Evolutionary conservation across 2,329 filamentous ascomycete genomes (phyloP).

Genomic region (Septoria linicola): DNA sequence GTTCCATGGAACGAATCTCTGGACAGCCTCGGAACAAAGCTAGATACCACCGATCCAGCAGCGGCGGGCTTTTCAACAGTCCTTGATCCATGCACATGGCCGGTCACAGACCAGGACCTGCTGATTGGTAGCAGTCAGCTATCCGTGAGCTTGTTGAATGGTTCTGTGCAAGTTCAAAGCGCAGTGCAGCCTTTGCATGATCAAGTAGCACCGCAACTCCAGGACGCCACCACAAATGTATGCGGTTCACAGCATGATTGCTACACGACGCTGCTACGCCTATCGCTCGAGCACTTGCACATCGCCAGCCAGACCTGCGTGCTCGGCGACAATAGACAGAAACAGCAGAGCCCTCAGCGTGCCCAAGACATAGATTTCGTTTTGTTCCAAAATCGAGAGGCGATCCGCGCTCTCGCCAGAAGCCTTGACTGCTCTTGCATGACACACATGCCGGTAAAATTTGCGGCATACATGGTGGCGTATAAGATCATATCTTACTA

Average conservation of each 20-base stretch:
- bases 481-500: slow-evolving; percentile 8
- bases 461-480: slow-evolving; percentile 11
- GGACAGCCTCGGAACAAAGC: too few relatives aligned
- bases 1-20: too few relatives aligned
- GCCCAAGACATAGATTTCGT: slow-evolving; percentile 12
- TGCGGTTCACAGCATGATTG: background rate
- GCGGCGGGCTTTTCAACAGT: too few relatives aligned
- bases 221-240: background rate
- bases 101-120: too few relatives aligned
- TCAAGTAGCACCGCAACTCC: background rate
- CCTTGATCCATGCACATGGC: too few relatives aligned
- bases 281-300: background rate
- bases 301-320: background rate
- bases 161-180: too few relatives aligned
- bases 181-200: background rate
- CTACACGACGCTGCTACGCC: background rate
- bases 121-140: background rate
- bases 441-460: background rate
- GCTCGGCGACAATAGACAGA: background rate
- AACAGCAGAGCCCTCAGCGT: background rate
- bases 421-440: slow-evolving; percentile 10
- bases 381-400: slow-evolving; percentile 9
- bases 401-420: slow-evolving; percentile 4
- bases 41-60: too few relatives aligned
- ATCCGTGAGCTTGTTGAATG: background rate